Percentiles rank a stretch among this genome's conserved stretches.
Conservation (phyloP, 202 grass and related monocot species). For the Hordeum pubiflorum region DNA sequence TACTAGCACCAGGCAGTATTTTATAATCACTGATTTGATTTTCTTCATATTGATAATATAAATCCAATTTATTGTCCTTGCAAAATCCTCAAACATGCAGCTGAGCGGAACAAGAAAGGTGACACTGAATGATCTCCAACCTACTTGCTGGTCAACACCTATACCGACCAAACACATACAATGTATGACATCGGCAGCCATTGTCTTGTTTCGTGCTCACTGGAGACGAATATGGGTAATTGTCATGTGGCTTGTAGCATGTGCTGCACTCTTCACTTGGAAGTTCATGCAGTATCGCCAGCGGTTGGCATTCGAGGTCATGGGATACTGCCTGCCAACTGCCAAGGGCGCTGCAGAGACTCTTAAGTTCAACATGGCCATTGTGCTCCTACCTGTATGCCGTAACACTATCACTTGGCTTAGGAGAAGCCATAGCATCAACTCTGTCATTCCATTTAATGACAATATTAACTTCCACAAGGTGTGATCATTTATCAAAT, state of each 20-base stretch:
- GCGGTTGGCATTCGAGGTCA: constrained; percentile 46
- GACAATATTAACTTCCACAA: constrained; percentile 72
- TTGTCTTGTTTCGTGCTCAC: constrained; percentile 35
- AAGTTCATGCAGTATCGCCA: constrained; percentile 56
- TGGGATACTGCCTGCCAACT: constrained; percentile 61
- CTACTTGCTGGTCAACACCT: neutral
- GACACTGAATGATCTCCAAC: neutral
- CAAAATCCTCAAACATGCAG: neutral
- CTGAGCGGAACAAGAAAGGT: neutral
- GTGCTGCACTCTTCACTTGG: constrained; percentile 52
- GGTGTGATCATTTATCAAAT: constrained; percentile 27
- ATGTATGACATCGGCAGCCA: neutral
- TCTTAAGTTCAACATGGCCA: constrained; percentile 73
- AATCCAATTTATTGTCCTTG: neutral
- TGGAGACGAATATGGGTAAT: constrained; percentile 52
- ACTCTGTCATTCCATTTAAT: constrained; percentile 44
- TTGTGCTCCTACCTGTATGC: constrained; percentile 54
- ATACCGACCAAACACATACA: neutral
- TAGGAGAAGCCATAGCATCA: constrained; percentile 32
- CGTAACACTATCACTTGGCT: constrained; percentile 63
- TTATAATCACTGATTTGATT: neutral
- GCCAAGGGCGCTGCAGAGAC: constrained; percentile 54
- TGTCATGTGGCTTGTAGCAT: constrained; percentile 43
- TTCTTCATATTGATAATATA: neutral
- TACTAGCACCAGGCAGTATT: neutral